phyloP scores from a whole-genome alignment of 129 eudicot species.

The Rutidosis leptorrhynchoides region DNA sequence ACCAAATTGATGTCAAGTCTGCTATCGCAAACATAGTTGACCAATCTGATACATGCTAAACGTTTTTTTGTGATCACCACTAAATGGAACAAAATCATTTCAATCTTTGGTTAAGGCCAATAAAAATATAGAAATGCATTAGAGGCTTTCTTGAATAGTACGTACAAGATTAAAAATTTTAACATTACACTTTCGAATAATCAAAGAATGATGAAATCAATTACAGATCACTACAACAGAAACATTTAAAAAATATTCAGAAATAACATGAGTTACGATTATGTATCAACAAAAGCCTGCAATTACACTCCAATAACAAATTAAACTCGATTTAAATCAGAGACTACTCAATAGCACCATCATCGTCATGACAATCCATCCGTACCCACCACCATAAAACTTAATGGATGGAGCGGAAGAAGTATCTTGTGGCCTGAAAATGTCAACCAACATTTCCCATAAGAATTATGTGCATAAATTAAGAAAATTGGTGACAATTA shows the following conservation, averaged over 20 bases:
- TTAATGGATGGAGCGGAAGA: conserved; percentile 40
- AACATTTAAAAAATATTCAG: conserved; percentile 25
- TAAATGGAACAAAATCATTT: too few species aligned
- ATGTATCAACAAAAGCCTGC: conserved; percentile 31
- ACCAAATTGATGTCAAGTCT: too few species aligned
- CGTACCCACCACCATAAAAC: conserved; percentile 28
- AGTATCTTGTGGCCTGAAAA: conserved; percentile 61
- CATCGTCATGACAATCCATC: conserved; percentile 20
- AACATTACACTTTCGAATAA: conserved; percentile 24
- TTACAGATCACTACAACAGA: conserved; percentile 24
- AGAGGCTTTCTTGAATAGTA: too few species aligned
- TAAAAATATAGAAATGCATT: too few species aligned
- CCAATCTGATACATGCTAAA: too few species aligned
- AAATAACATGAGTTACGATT: conserved; percentile 19
- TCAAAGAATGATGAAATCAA: conserved; percentile 31
- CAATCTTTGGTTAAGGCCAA: too few species aligned
- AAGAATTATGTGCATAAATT: neutral
- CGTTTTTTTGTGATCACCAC: too few species aligned
- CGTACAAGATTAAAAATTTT: neutral
- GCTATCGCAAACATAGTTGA: too few species aligned
- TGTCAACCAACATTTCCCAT: neutral
- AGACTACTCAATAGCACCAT: conserved; percentile 19
- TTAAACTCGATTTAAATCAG: conserved; percentile 24
- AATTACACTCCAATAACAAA: conserved; percentile 32
- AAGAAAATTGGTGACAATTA: neutral